Evolutionary conservation across 2,329 filamentous ascomycete species (phyloP).

Genomic region (Fusarium buxicola): DNA sequence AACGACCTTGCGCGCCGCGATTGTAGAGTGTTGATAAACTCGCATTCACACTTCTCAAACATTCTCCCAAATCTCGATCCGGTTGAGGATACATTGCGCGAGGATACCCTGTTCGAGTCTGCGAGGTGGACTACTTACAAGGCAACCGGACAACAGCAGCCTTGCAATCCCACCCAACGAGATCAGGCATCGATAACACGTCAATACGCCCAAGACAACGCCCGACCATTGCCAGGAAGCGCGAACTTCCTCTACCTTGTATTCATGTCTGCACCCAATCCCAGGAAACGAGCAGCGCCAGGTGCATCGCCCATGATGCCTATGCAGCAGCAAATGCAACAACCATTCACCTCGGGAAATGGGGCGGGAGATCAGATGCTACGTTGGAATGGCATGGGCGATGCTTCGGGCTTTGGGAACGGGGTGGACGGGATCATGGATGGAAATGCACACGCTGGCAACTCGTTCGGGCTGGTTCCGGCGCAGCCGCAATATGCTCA

Average conservation of each 20-base stretch:
- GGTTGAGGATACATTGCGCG: slow-evolving; percentile 6
- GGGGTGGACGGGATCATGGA: slow-evolving; percentile 44
- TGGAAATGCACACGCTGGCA: slow-evolving; percentile 48
- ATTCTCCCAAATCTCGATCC: background rate
- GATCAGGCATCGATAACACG: slow-evolving; percentile 38
- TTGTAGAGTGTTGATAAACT: slow-evolving; percentile 20
- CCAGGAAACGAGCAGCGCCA: slow-evolving; percentile 79
- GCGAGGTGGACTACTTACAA: slow-evolving; percentile 20
- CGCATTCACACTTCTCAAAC: slow-evolving; percentile 2
- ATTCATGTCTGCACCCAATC: slow-evolving; percentile 62
- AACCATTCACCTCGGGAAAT: slow-evolving; percentile 58
- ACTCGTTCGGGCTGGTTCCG: slow-evolving; percentile 55
- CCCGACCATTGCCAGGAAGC: slow-evolving; percentile 27
- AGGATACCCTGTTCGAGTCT: slow-evolving; percentile 12
- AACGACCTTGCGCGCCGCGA: slow-evolving; percentile 16
- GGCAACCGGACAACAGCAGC: slow-evolving; percentile 18
- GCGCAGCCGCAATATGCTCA: slow-evolving; percentile 51
- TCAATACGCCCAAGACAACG: slow-evolving; percentile 16
- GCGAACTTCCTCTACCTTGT: slow-evolving; percentile 5
- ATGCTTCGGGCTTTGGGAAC: slow-evolving; percentile 52
- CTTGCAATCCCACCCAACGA: slow-evolving; percentile 26
- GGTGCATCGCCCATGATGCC: slow-evolving; percentile 74
- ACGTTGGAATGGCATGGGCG: slow-evolving; percentile 57
- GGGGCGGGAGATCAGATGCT: slow-evolving; percentile 61
- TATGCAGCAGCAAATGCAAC: slow-evolving; percentile 62